Conservation (phyloP, 768 basidiomycete genomes). For the Omphalotus guepiniiformis region DNA sequence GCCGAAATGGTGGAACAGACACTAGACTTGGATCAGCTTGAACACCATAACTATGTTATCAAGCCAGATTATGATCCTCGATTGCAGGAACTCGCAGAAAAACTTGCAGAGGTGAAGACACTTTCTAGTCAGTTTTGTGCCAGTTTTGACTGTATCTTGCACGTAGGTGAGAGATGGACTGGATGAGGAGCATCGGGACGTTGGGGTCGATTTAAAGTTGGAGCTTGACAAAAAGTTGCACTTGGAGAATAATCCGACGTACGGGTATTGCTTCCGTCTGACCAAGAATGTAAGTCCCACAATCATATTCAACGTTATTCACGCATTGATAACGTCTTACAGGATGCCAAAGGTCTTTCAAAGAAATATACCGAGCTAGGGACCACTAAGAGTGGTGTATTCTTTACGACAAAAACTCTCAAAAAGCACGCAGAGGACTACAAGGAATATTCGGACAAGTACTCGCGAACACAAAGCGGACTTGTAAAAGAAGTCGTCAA, state of each 20-base stretch:
- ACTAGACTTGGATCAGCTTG: slow-evolving; percentile 83
- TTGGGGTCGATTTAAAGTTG: slow-evolving; percentile 66
- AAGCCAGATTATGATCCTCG: slow-evolving; percentile 85
- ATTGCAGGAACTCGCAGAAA: slow-evolving; percentile 62
- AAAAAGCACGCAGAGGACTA: slow-evolving; percentile 72
- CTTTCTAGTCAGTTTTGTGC: background rate
- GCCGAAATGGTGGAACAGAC: slow-evolving; percentile 95
- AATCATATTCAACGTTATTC: background rate
- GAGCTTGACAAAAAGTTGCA: slow-evolving; percentile 95
- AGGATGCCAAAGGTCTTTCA: slow-evolving; percentile 78
- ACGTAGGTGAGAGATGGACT: slow-evolving; percentile 66
- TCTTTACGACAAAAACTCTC: slow-evolving; percentile 78
- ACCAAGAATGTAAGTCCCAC: slow-evolving; percentile 76
- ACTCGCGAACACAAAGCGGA: slow-evolving; percentile 69
- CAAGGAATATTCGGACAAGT: slow-evolving; percentile 60
- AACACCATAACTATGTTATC: slow-evolving; percentile 85
- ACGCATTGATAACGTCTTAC: slow-evolving; percentile 1
- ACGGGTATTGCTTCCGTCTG: slow-evolving; percentile 90
- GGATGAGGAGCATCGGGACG: slow-evolving; percentile 73
- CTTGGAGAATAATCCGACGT: slow-evolving; percentile 83
- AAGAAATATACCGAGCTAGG: slow-evolving; percentile 79
- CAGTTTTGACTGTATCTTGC: background rate
- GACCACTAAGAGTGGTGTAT: slow-evolving; percentile 81
- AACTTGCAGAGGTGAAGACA: slow-evolving; percentile 52
- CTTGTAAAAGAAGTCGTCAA: slow-evolving; percentile 91